Percentiles rank a stretch among this genome's conserved stretches.
These are phyloP conservation scores for Hura crepitans DNA, from an alignment of 441 rosid species.

Conservation along the genomic window DNA sequence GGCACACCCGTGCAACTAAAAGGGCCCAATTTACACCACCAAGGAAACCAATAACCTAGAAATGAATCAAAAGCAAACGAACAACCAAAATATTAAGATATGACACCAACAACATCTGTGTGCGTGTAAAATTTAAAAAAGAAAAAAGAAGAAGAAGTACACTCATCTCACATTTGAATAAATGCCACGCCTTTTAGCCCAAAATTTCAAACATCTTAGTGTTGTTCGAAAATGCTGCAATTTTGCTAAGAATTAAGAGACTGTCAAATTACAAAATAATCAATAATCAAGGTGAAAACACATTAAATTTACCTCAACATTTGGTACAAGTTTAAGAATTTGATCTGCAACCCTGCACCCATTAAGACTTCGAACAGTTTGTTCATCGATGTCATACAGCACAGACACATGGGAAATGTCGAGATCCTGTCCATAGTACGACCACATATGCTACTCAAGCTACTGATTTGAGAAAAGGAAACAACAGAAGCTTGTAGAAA, in stretches of 20 bases:
- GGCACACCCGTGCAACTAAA: conserved; percentile 76
- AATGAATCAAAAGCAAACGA: conserved; percentile 19
- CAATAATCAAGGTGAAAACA: conserved; percentile 11
- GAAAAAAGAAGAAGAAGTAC: neutral
- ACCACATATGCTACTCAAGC: conserved; percentile 7
- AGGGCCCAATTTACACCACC: conserved; percentile 84
- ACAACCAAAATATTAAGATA: neutral
- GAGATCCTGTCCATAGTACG: conserved; percentile 49
- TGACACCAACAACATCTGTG: neutral
- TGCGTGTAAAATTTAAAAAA: too few species aligned
- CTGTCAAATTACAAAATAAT: conserved; percentile 7
- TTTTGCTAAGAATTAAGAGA: conserved; percentile 16
- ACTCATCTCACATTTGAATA: conserved; percentile 57
- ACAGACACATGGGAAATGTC: conserved; percentile 75
- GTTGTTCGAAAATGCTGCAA: conserved; percentile 71
- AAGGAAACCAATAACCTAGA: conserved; percentile 71
- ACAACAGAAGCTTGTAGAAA: neutral
- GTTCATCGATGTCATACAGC: conserved; percentile 71
- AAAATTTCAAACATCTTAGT: conserved; percentile 77
- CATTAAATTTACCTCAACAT: conserved; percentile 54
- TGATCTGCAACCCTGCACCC: conserved; percentile 98
- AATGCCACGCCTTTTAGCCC: conserved; percentile 91
- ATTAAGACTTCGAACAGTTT: conserved; percentile 91
- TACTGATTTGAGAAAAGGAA: neutral
- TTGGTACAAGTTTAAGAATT: conserved; percentile 89